Base-by-base conservation (phyloP, 202 grass and related monocot genomes). In the Musa balbisiana region DNA sequence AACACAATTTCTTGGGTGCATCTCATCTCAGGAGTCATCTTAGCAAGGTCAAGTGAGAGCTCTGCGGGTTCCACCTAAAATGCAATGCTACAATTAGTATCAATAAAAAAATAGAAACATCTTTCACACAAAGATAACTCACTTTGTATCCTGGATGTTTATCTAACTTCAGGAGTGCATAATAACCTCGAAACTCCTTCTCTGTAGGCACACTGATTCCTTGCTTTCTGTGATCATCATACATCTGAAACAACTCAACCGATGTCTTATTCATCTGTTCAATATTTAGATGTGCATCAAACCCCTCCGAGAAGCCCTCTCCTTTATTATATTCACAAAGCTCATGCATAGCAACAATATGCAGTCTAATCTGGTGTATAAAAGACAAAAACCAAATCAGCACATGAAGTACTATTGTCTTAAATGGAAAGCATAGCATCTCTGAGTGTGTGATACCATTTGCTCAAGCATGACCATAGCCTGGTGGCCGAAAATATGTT, bases 241-340 rank as follows among this genome's bases (percentile, higher is more conserved):
- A 98, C 88, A 98, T 98, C 85, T 98, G 86, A 89, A 98, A 98
- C 71, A 98, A 75, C 72, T 98, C 90, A 68, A 98, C 88, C 26
- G 88, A 98, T 81, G 94, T 89, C 76, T 98, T 98, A 62, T 93
- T 98, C 94, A 98, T 98, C 73, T 98, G 94, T 76, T 98, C 94
- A 52, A 98, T 98, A 76, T 98, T 98, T 67, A 98, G 83, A 70
- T 98, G 94, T 62, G 88, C 90, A 89, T 98, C 94, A 86, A 98
- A 93, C 64, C 94, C 94, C 79, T 98, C 90, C 65, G 90, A 87
- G 83, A 97, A 97, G 21, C 94, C 94, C 78, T 97, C 88, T 76
- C 94, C 90, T 84, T 91, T 98, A 64, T 74, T 91, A 83, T 91
- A 93, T 67, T 98, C 90, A 53, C 88, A 98, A 64, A 98, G 76